These are phyloP conservation scores for Apiospora koreana DNA, from an alignment of 2,329 filamentous ascomycete genomes.

Conservation along the genomic window DNA sequence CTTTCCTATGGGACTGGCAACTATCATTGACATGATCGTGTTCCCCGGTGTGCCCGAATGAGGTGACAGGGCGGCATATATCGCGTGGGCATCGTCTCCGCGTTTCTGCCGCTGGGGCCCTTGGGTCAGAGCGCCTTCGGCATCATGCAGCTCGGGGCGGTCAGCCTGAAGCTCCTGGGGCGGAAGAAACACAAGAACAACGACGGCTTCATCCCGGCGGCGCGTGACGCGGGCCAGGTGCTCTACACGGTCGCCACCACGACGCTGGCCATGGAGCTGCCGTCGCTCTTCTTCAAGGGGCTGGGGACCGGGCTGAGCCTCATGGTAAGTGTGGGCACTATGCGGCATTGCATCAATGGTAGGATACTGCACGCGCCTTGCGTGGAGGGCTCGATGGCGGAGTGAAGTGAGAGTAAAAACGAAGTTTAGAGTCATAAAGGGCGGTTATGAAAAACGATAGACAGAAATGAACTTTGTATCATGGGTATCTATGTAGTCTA, in stretches of 20 bases:
- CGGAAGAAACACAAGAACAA: too few relatives aligned
- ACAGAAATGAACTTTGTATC: too few relatives aligned
- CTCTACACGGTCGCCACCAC: slow-evolving; percentile 44
- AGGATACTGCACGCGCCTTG: slow-evolving; percentile 2
- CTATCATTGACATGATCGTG: slow-evolving; percentile 59
- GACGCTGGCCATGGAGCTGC: slow-evolving; percentile 8
- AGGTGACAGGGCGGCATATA: slow-evolving; percentile 55
- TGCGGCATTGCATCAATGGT: background rate
- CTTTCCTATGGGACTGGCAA: slow-evolving; percentile 9
- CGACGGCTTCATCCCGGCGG: slow-evolving; percentile 10
- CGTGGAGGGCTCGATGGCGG: background rate
- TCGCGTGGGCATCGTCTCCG: slow-evolving; percentile 58
- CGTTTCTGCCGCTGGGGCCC: slow-evolving; percentile 63
- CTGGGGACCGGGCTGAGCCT: slow-evolving; percentile 1
- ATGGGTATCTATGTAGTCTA: background rate
- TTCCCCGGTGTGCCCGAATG: slow-evolving; percentile 58
- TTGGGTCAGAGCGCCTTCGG: slow-evolving; percentile 62
- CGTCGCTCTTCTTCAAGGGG: slow-evolving; percentile 9
- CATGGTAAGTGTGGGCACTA: background rate
- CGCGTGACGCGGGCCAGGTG: slow-evolving; percentile 48
- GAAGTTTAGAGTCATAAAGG: too few relatives aligned
- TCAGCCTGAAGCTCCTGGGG: slow-evolving; percentile 42
- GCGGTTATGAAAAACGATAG: too few relatives aligned
- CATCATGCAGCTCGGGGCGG: slow-evolving; percentile 44
- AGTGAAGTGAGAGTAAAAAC: too few relatives aligned